phyloP scores from a whole-genome alignment of 1,139 yeast genomes.

The Eremothecium sinecaudum region DNA sequence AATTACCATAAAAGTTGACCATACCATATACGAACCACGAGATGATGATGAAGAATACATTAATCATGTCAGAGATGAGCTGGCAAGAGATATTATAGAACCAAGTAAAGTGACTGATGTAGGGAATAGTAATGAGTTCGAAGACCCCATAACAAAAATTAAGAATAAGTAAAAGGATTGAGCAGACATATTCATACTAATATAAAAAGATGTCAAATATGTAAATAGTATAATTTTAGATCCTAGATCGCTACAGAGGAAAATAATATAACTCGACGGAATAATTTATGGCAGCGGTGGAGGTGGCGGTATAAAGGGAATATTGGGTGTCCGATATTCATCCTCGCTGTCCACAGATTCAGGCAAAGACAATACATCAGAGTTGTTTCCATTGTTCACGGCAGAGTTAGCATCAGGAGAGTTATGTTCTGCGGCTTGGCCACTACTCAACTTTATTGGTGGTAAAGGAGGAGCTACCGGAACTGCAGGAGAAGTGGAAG shows the following conservation, averaged over 20 bases:
- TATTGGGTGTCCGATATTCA: constrained; percentile 8
- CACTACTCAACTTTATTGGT: constrained; percentile 8
- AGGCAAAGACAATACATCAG: constrained; percentile 31
- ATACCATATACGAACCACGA: constrained; percentile 51
- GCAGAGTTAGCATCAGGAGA: neutral
- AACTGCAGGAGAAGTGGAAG: constrained; percentile 27
- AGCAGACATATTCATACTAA: neutral
- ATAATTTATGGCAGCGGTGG: constrained; percentile 28
- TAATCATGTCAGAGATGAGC: constrained; percentile 20
- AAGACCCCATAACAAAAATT: constrained; percentile 16
- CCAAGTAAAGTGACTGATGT: too few relatives aligned
- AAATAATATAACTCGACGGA: too few relatives aligned
- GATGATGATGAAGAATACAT: constrained; percentile 40
- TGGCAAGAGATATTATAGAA: constrained; percentile 18
- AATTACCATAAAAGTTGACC: constrained; percentile 60
- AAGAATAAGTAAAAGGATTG: neutral
- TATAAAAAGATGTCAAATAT: too few relatives aligned
- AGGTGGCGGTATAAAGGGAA: constrained; percentile 27
- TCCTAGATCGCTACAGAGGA: too few relatives aligned
- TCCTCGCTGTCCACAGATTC: constrained; percentile 32
- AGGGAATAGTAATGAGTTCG: constrained; percentile 12
- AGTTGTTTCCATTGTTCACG: constrained; percentile 15
- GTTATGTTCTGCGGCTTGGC: neutral
- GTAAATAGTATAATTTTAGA: too few relatives aligned
- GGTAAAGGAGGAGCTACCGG: constrained; percentile 30